Conservation (phyloP, 345 rosid species). For the Eucalyptus camaldulensis region DNA sequence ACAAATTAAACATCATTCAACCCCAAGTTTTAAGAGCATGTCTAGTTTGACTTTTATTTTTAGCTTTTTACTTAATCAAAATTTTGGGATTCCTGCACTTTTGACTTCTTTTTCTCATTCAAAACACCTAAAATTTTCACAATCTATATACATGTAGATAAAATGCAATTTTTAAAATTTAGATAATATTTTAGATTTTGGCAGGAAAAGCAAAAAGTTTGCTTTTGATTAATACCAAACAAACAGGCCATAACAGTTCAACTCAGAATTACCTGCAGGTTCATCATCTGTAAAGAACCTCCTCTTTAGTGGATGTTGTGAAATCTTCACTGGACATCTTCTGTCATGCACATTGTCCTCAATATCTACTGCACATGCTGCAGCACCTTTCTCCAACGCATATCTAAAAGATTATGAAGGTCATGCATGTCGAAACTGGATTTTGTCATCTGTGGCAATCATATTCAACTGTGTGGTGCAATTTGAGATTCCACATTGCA, state of each 20-base stretch:
- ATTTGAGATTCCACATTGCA: background rate
- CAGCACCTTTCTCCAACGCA: conserved; percentile 74
- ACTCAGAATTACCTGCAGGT: conserved; percentile 24
- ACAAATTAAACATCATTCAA: background rate
- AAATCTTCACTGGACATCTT: conserved; percentile 23
- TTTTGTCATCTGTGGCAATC: background rate
- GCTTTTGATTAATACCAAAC: background rate
- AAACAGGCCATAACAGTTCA: background rate
- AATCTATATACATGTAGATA: background rate
- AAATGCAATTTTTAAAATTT: background rate
- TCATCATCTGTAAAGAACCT: conserved; percentile 26
- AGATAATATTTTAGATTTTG: background rate
- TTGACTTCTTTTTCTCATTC: background rate
- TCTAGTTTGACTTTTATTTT: background rate
- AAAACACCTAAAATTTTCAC: background rate
- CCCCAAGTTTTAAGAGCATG: background rate
- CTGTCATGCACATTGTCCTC: conserved; percentile 20
- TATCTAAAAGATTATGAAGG: conserved; percentile 29
- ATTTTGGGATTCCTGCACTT: background rate
- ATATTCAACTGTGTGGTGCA: background rate
- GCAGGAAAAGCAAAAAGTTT: background rate
- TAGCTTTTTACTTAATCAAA: background rate
- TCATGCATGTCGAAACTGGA: background rate
- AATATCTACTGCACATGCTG: conserved; percentile 74
- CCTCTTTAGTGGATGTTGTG: conserved; percentile 38